Evolutionary conservation across 139 green algal species (phyloP).

Genomic region (Chlamydomonas sphaeroides): DNA sequence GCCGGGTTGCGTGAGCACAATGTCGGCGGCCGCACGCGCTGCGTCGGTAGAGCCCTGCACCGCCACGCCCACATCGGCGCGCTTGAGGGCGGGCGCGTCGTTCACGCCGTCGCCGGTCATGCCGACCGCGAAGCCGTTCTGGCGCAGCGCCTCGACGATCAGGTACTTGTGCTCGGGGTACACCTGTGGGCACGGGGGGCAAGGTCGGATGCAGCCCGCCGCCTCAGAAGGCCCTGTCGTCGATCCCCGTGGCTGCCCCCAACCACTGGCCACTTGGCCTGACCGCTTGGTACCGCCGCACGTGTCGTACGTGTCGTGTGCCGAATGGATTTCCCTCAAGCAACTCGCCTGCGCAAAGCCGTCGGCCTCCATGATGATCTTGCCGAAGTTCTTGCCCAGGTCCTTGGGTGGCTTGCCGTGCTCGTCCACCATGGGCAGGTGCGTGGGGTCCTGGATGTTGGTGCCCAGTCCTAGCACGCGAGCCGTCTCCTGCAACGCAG

Average conservation of each 20-base stretch:
- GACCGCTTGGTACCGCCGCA: no score
- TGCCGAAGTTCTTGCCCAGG: constrained; percentile 75
- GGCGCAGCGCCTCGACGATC: constrained; percentile 79
- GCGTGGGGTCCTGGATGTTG: constrained; percentile 74
- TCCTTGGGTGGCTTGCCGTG: constrained; percentile 80
- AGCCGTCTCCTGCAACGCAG: constrained; percentile 72
- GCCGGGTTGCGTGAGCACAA: constrained; percentile 86
- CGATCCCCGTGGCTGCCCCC: no score
- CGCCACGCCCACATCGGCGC: constrained; percentile 88
- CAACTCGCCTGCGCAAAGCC: constrained; percentile 81
- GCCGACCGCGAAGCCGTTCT: constrained; percentile 73
- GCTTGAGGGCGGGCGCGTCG: constrained; percentile 92
- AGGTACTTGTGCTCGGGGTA: constrained; percentile 85
- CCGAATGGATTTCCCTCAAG: no score
- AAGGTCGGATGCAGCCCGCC: no score
- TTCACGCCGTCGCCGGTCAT: constrained; percentile 91
- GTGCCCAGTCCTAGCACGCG: constrained; percentile 81
- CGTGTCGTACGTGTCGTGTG: no score
- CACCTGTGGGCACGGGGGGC: constrained; percentile 23
- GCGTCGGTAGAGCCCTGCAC: constrained; percentile 86
- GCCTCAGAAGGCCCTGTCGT: no score
- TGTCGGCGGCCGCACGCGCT: constrained; percentile 88
- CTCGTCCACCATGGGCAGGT: constrained; percentile 63
- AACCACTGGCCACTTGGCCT: no score
- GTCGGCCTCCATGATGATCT: constrained; percentile 80